A percentile compares a stretch with the other conserved stretches of the same genome.
Conservation (phyloP, 805 yeast genomes). For the Myxozyma melibiosi region DNA sequence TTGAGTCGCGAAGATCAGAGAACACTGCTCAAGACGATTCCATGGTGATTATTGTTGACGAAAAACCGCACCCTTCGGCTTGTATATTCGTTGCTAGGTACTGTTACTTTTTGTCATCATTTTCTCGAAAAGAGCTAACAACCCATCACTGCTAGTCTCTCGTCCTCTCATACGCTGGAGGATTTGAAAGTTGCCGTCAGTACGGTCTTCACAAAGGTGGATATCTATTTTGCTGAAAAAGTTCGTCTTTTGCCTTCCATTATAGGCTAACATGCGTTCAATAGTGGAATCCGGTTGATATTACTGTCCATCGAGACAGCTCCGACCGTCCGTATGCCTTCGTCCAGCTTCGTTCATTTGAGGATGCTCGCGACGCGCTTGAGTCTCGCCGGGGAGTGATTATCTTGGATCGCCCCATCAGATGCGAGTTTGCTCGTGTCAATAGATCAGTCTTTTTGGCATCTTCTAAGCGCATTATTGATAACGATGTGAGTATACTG, state of each 20-base stretch:
- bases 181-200: constrained; percentile 23
- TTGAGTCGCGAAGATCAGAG: not conserved
- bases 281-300: constrained; percentile 33
- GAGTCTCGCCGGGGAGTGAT: constrained; percentile 24
- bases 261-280: not conserved
- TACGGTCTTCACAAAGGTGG: constrained; percentile 20
- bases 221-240: not conserved
- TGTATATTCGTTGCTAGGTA: constrained; percentile 32
- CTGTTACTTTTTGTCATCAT: not conserved
- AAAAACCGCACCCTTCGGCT: constrained; percentile 32
- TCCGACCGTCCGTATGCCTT: constrained; percentile 32
- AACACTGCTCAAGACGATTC: not conserved
- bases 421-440: constrained; percentile 91
- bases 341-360: constrained; percentile 27
- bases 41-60: constrained; percentile 3
- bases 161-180: constrained; percentile 29
- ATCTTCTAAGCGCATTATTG: constrained; percentile 16
- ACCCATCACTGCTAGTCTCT: constrained; percentile 14
- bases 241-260: not conserved
- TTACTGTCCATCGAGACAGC: constrained; percentile 32
- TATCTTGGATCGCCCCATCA: constrained; percentile 47
- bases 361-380: constrained; percentile 34
- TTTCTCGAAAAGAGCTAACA: not conserved
- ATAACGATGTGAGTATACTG: constrained; percentile 10
- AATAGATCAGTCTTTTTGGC: constrained; percentile 78